These are phyloP conservation scores for Arctostaphylos glauca DNA, from an alignment of 148 eudicot genomes.

Conservation along the genomic window DNA sequence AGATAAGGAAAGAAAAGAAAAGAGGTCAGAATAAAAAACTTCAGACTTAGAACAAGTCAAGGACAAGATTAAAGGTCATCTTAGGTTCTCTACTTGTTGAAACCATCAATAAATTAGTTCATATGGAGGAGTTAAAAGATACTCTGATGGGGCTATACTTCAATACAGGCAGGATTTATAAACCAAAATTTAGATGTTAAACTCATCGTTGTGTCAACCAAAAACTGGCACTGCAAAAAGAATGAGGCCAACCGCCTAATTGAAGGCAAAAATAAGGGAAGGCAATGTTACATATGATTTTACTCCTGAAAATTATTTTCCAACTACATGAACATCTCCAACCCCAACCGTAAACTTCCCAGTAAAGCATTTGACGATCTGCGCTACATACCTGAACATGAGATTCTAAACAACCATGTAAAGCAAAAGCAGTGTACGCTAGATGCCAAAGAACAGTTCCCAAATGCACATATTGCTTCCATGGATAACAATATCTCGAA, in stretches of 20 bases:
- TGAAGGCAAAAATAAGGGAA: background rate
- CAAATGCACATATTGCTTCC: conserved; percentile 26
- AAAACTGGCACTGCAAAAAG: background rate
- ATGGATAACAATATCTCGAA: conserved; percentile 21
- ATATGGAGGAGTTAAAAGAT: background rate
- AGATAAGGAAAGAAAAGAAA: background rate
- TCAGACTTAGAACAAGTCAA: too few relatives aligned
- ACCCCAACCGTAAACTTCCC: background rate
- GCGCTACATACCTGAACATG: conserved; percentile 17
- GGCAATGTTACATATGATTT: background rate
- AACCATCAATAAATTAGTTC: background rate
- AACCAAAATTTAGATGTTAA: background rate
- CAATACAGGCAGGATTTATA: background rate
- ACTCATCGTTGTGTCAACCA: background rate
- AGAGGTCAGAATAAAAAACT: background rate
- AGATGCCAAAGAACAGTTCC: conserved; percentile 21
- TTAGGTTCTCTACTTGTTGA: background rate
- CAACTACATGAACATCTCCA: background rate
- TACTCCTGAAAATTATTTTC: background rate
- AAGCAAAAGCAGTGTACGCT: conserved; percentile 21
- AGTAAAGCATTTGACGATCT: background rate
- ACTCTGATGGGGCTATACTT: background rate
- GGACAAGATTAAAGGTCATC: background rate
- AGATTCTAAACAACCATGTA: conserved; percentile 21
- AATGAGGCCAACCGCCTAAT: background rate